Evolutionary conservation across 352 stramenopile genomes (phyloP), one percentile per base, ranked within the genome.

Genomic region (Phytophthora tentaculata): DNA sequence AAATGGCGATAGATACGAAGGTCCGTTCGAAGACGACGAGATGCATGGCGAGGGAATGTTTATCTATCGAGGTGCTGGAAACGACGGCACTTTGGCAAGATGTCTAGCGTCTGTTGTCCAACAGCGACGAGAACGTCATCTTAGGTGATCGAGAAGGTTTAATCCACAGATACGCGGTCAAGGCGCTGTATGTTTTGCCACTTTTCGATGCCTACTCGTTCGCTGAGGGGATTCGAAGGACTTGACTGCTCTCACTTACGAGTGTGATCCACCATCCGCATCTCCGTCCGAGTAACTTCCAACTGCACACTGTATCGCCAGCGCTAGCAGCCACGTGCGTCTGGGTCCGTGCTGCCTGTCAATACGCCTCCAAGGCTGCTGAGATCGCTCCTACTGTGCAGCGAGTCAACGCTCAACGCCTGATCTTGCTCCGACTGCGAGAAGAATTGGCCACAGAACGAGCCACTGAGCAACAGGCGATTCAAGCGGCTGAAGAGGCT

Each of bases 1-100:
- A 0, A 97, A 94, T 51, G 92, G 94, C 3, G 95, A 97, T 55
- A 79, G 80, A 1, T 98, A 98, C 71, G 89, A 97, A 69, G 95
- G 95, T 6, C 75, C 92, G 35, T 98, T 96, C 62, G 75, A 87
- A 57, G 53, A 95, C 28, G 91, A 96, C 26, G 74, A 88, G 49
- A 90, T 87, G 64, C 84, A 98, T 51, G 95, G 95, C 2, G 84
- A 96, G 37, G 94, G 93, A 9, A 81, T 78, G 16, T 85, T 80
- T 57, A 80, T 84, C 29, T 83, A 77, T 4, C 77, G 81, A 8
- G 32, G 50, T 8, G 37, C 49, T 5, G 56, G 41, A 22, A 56
- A 37, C 1, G 63, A 77, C 23, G 63, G 50, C n/a, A 64, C 45
- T 0, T 57, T 64, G 47, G 45, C 77, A 92, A 14, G 81, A 95